These are phyloP conservation scores for Tylopilus vinaceipallidus DNA, from an alignment of 768 basidiomycete species.

Conservation along the genomic window DNA sequence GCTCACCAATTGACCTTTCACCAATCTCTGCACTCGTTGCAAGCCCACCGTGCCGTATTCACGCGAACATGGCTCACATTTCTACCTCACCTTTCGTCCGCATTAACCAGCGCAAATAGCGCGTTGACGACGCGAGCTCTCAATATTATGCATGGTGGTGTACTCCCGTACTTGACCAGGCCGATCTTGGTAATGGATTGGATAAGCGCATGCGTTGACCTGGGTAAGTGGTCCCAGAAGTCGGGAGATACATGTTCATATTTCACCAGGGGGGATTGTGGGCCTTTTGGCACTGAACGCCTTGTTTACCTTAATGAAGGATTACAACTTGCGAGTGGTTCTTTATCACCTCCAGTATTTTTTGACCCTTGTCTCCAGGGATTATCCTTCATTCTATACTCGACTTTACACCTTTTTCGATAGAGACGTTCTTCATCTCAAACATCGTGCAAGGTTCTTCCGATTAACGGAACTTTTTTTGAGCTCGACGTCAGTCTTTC, in stretches of 20 bases:
- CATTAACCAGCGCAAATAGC: slow-evolving; percentile 30
- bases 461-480: slow-evolving; percentile 88
- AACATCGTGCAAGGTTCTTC: slow-evolving; percentile 94
- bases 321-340: slow-evolving; percentile 82
- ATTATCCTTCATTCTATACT: slow-evolving; percentile 94
- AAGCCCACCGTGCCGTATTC: slow-evolving; percentile 79
- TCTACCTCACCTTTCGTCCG: slow-evolving; percentile 54
- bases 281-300: slow-evolving; percentile 91
- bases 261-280: slow-evolving; percentile 64
- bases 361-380: slow-evolving; percentile 45
- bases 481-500: slow-evolving; percentile 75
- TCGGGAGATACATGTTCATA: background rate
- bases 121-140: slow-evolving; percentile 55
- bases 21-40: slow-evolving; percentile 71
- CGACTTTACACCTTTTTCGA: slow-evolving; percentile 89
- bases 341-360: background rate
- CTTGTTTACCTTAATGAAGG: slow-evolving; percentile 84
- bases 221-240: slow-evolving; percentile 46
- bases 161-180: slow-evolving; percentile 79
- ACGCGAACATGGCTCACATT: slow-evolving; percentile 78
- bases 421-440: slow-evolving; percentile 83
- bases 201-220: slow-evolving; percentile 80
- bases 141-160: slow-evolving; percentile 77
- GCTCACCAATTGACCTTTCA: slow-evolving; percentile 68
- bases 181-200: slow-evolving; percentile 88